These are phyloP conservation scores for Globisporangium carolinianum DNA, from an alignment of 352 stramenopile genomes.

Conservation along the genomic window DNA sequence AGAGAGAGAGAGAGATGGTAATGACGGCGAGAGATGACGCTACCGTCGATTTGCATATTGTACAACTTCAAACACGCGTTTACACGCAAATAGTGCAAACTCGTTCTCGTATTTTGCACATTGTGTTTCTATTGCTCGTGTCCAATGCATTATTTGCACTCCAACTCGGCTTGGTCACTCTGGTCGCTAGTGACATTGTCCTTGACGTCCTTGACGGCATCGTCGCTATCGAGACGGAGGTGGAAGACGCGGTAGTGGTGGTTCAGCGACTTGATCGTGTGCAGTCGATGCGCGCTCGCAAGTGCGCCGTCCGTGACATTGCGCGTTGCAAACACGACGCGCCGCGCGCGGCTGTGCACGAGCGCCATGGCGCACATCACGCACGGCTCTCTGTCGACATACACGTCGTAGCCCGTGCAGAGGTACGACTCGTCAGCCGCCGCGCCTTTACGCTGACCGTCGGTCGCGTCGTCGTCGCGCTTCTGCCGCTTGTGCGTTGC, in stretches of 20 bases:
- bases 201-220: background rate
- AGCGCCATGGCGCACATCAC: slow-evolving; percentile 89
- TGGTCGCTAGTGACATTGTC: background rate
- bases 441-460: background rate
- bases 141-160: too few relatives aligned
- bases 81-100: too few relatives aligned
- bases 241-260: slow-evolving; percentile 85
- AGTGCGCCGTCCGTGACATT: slow-evolving; percentile 64
- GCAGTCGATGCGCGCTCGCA: slow-evolving; percentile 49
- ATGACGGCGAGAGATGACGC: too few relatives aligned
- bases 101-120: too few relatives aligned
- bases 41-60: too few relatives aligned
- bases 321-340: slow-evolving; percentile 61
- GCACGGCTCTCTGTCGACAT: slow-evolving; percentile 80
- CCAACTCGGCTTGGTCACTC: background rate
- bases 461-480: slow-evolving; percentile 5
- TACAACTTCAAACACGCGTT: too few relatives aligned
- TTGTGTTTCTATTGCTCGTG: too few relatives aligned
- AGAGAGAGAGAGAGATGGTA: too few relatives aligned
- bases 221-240: slow-evolving; percentile 11
- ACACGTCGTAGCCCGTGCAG: slow-evolving; percentile 87
- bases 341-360: slow-evolving; percentile 74
- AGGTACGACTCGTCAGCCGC: slow-evolving; percentile 56
- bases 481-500: slow-evolving; percentile 29
- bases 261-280: slow-evolving; percentile 85